Evolutionary conservation across 192 early-diverging fungal genomes (phyloP).

Genomic region (Kickxella alabastrina): DNA sequence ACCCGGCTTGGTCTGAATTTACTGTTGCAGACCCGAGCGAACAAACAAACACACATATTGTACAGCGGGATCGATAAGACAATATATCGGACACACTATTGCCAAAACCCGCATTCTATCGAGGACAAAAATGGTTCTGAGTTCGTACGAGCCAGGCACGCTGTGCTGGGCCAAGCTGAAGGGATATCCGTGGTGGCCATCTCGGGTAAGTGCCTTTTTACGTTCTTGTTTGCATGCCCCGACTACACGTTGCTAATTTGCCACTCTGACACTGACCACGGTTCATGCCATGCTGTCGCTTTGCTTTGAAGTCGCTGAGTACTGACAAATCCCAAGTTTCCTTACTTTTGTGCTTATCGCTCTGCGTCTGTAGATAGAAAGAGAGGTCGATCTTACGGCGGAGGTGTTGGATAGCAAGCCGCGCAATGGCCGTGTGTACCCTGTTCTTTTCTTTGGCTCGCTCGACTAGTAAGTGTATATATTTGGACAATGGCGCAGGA

Average conservation of each 20-base stretch:
- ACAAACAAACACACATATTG: no score
- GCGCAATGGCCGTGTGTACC: slow-evolving; percentile 46
- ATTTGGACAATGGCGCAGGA: neutral
- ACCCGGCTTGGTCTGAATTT: no score
- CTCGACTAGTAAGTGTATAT: slow-evolving; percentile 53
- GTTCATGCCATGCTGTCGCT: no score
- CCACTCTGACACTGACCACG: no score
- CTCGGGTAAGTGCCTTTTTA: slow-evolving; percentile 33
- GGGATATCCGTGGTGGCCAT: slow-evolving; percentile 56
- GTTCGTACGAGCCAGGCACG: slow-evolving; percentile 41
- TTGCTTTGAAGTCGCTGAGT: no score
- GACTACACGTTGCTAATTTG: no score
- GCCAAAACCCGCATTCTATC: no score
- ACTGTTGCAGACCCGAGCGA: no score
- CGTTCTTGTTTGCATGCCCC: neutral
- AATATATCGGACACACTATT: no score
- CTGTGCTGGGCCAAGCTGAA: slow-evolving; percentile 55
- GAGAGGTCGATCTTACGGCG: slow-evolving; percentile 25
- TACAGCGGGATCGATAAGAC: no score
- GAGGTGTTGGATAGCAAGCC: slow-evolving; percentile 52
- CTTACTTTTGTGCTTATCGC: no score
- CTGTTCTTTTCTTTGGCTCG: slow-evolving; percentile 53
- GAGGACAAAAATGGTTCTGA: slow-evolving; percentile 50
- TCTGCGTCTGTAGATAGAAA: slow-evolving; percentile 51
- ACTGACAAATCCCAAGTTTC: no score